Base-by-base conservation (phyloP, 805 yeast genomes). In the Teunomyces funiuensis region DNA sequence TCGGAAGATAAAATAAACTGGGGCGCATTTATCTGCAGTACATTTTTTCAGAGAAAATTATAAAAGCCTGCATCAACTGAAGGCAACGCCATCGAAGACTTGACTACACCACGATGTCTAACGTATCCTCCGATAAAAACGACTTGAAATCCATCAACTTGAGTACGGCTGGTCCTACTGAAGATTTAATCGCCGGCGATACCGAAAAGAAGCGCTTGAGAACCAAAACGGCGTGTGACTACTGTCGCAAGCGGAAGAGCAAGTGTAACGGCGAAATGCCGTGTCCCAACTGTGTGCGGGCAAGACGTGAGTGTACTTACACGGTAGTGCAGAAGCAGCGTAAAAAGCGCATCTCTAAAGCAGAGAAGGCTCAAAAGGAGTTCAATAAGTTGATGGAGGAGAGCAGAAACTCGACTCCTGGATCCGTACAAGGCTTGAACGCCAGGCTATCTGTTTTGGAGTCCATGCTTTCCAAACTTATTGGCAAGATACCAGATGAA, bases 151-250 rank as follows among this genome's bases (percentile, higher is more conserved):
- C 25, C 9, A 8, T 8, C 25, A 22, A 22, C n/a, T n/a, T n/a
- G n/a, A n/a, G n/a, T n/a, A n/a, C n/a, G n/a, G n/a, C n/a, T n/a
- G n/a, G n/a, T n/a, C n/a, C n/a, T n/a, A n/a, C n/a, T n/a, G 25
- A 19, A 16, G 34, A 31, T 3, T 10, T 6, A 15, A 13, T 13
- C 9, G 11, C 15, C 11, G n/a, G 4, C 20, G 29, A 16, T 11
- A 14, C 14, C 9, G 33, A 40, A n/a, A 19, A 25, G 29, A 42
- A 18, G 17, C 38, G 39, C n/a, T 29, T 14, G 10, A 13, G 79
- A 30, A 68, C 65, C 16, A 54, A 66, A 29, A 65, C 68, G 38
- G 79, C 79, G 4, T 75, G 79, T 52, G 78, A 74, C 47, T 64
- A 59, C 27, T 75, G 80, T 40, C 63, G 73, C n/a, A 65, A 60